Conservation (phyloP, 257 asterid genomes). For the Fraxinus quadrangulata region DNA sequence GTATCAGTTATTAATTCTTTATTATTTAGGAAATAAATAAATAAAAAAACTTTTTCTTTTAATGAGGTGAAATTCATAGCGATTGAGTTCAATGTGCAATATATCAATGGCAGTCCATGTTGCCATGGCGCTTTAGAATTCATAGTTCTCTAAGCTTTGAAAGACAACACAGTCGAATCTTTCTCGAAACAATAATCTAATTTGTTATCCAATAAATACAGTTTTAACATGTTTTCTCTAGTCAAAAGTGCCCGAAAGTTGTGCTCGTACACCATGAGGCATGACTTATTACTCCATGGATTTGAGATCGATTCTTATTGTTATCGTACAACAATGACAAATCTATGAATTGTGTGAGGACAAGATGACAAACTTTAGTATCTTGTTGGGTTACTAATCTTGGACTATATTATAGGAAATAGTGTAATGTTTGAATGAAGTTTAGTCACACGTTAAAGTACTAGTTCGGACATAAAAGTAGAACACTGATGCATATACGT, state of each 20-base stretch:
- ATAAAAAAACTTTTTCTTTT: too few relatives aligned
- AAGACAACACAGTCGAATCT: too few relatives aligned
- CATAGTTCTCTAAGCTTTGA: neutral
- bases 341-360: neutral
- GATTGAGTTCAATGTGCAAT: constrained; percentile 14
- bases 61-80: constrained; percentile 10
- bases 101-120: neutral
- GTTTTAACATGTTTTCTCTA: neutral
- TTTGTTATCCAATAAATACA: neutral
- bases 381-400: neutral
- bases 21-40: constrained; percentile 9
- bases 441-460: neutral
- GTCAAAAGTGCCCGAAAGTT: neutral
- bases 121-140: neutral
- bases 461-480: neutral
- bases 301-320: neutral
- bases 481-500: too few relatives aligned
- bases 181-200: too few relatives aligned
- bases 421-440: neutral
- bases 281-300: neutral
- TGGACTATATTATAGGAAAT: neutral
- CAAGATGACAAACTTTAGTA: neutral
- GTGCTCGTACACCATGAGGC: neutral
- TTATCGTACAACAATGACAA: neutral
- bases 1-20: constrained; percentile 22